Evolutionary conservation across 2,329 filamentous ascomycete genomes (phyloP).

Genomic region (Rutstroemia sydowiana): DNA sequence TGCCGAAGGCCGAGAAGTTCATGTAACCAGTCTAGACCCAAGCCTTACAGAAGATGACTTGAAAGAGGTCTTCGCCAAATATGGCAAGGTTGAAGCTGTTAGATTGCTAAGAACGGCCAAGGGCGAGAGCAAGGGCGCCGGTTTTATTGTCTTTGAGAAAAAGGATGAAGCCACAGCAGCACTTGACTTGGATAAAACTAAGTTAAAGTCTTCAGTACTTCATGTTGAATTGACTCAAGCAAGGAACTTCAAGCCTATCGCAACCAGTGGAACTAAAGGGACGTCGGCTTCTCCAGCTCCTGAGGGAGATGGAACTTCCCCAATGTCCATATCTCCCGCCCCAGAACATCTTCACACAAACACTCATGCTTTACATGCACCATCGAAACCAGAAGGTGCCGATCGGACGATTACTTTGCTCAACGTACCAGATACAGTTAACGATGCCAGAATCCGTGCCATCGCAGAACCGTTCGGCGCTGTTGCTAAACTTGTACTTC

Average conservation of each 20-base stretch:
- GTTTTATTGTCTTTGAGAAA: slow-evolving; percentile 69
- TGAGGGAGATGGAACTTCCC: slow-evolving; percentile 29
- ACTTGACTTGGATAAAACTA: slow-evolving; percentile 61
- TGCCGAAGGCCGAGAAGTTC: slow-evolving; percentile 82
- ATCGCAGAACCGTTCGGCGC: slow-evolving; percentile 64
- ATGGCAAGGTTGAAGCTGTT: slow-evolving; percentile 66
- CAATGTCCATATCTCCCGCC: slow-evolving; percentile 24
- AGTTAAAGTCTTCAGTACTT: slow-evolving; percentile 60
- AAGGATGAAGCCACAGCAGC: slow-evolving; percentile 64
- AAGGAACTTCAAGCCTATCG: slow-evolving; percentile 48
- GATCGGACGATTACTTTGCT: slow-evolving; percentile 74
- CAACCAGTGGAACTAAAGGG: slow-evolving; percentile 35
- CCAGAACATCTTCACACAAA: slow-evolving; percentile 17
- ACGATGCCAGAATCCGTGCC: slow-evolving; percentile 71
- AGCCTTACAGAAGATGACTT: slow-evolving; percentile 61
- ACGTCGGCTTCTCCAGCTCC: slow-evolving; percentile 30
- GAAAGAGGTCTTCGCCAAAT: slow-evolving; percentile 62
- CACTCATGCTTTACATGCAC: slow-evolving; percentile 23
- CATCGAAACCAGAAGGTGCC: slow-evolving; percentile 43
- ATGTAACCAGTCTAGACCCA: slow-evolving; percentile 62
- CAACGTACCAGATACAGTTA: slow-evolving; percentile 86
- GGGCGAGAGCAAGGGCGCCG: slow-evolving; percentile 68
- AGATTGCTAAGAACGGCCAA: slow-evolving; percentile 62
- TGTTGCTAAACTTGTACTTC: slow-evolving; percentile 68
- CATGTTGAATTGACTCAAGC: slow-evolving; percentile 55